Conservation (phyloP, 306 rosid genomes). For the Ceratonia siliqua region DNA sequence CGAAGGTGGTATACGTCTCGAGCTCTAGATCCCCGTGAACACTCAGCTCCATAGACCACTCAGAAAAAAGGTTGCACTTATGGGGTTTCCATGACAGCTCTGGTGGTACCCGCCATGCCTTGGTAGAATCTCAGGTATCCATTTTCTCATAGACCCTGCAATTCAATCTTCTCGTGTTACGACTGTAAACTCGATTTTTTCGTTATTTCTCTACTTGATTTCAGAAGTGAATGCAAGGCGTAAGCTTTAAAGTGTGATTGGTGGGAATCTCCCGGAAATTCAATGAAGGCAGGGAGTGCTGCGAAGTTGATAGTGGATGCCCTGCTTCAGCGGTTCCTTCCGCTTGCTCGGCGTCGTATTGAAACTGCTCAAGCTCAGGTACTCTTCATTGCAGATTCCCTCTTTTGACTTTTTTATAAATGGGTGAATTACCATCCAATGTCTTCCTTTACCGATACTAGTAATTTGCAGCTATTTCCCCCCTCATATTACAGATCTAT, state of each 20-base stretch:
- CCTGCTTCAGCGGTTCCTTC: slow-evolving; percentile 96
- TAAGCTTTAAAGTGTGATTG: slow-evolving; percentile 11
- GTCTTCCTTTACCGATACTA: not conserved
- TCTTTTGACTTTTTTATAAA: not conserved
- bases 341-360: slow-evolving; percentile 96
- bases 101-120: not conserved
- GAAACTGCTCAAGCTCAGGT: slow-evolving; percentile 99
- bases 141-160: not conserved
- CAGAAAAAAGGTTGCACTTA: not conserved
- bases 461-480: not conserved
- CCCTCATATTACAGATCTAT: not conserved
- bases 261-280: not conserved
- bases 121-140: slow-evolving; percentile 4
- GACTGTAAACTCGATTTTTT: not conserved
- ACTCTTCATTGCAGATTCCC: not conserved
- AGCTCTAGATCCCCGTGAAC: slow-evolving; percentile 6
- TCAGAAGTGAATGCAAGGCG: slow-evolving; percentile 1
- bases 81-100: not conserved
- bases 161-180: not conserved
- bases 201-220: not conserved
- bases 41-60: not conserved
- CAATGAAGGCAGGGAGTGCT: slow-evolving; percentile 95
- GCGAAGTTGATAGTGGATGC: slow-evolving; percentile 98
- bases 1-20: not conserved
- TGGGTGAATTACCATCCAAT: not conserved